Percentiles rank a stretch among this genome's conserved stretches.
These are phyloP conservation scores for Ulota crispa DNA, from an alignment of 225 moss, liverwort and hornwort species.

Conservation along the genomic window DNA sequence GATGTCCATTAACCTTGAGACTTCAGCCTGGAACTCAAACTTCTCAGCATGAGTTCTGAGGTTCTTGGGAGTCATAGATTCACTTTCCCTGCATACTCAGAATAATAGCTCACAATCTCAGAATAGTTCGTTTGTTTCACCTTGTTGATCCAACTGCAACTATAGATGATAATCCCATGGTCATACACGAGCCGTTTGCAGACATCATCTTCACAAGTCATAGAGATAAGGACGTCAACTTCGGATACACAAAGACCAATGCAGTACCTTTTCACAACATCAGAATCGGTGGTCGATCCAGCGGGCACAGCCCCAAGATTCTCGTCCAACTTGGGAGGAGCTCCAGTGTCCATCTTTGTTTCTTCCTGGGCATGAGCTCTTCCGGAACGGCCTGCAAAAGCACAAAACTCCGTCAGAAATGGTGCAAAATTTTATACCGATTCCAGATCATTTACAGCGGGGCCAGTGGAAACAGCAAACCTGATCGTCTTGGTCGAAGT, in stretches of 20 bases:
- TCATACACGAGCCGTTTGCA: background rate
- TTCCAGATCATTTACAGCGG: background rate
- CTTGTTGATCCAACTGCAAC: background rate
- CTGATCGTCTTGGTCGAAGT: background rate
- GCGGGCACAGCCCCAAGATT: slow-evolving; percentile 52
- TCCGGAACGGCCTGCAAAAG: slow-evolving; percentile 38
- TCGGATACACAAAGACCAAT: background rate
- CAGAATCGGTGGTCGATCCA: slow-evolving; percentile 62
- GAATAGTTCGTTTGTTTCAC: background rate
- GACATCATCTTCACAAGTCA: background rate
- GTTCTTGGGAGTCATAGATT: slow-evolving; percentile 69
- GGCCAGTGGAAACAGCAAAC: background rate
- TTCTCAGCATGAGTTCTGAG: slow-evolving; percentile 81
- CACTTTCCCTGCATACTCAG: slow-evolving; percentile 71
- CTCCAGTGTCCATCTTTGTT: slow-evolving; percentile 42
- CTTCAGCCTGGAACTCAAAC: slow-evolving; percentile 99
- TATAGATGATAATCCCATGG: background rate
- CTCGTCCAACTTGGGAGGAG: slow-evolving; percentile 57
- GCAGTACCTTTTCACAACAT: slow-evolving; percentile 54
- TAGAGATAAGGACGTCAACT: background rate
- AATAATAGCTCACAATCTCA: background rate
- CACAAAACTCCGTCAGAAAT: background rate
- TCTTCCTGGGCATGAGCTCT: slow-evolving; percentile 54
- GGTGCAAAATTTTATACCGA: background rate
- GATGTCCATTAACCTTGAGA: slow-evolving; percentile 99